Evolutionary conservation across 2,329 filamentous ascomycete species (phyloP).

Genomic region (Leptosphaerulina australis): DNA sequence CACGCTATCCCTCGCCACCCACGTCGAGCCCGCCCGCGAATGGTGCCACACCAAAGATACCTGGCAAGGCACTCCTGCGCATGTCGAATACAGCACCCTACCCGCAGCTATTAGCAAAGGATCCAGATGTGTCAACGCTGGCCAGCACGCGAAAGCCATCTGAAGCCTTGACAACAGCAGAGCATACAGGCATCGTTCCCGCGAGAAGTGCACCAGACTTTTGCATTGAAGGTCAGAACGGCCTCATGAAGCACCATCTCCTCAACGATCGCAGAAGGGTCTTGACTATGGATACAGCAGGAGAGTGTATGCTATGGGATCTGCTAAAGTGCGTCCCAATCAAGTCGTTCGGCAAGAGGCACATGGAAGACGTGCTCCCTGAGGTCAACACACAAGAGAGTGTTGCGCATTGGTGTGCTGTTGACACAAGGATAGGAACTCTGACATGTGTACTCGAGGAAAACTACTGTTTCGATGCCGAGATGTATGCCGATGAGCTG

Average conservation of each 20-base stretch:
- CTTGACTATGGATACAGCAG: conserved; percentile 90
- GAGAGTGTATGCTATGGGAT: conserved; percentile 95
- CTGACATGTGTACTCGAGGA: conserved; percentile 90
- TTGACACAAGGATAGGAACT: conserved; percentile 90
- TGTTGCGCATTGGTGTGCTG: conserved; percentile 93
- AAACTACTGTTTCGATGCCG: conserved; percentile 95
- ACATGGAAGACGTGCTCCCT: conserved; percentile 88
- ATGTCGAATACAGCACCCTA: conserved; percentile 85
- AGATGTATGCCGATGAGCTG: conserved; percentile 94
- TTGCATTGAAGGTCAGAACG: conserved; percentile 88
- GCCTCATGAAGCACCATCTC: conserved; percentile 88
- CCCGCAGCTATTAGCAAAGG: conserved; percentile 62
- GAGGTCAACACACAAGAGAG: conserved; percentile 87
- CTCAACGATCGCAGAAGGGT: conserved; percentile 90
- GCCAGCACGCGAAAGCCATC: conserved; percentile 62
- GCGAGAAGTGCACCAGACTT: conserved; percentile 55
- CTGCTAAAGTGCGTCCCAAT: conserved; percentile 88
- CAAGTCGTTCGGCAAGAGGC: conserved; percentile 89
- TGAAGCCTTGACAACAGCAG: conserved; percentile 57
- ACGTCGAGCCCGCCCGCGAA: conserved; percentile 41
- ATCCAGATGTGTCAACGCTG: conserved; percentile 62
- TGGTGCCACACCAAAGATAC: conserved; percentile 64
- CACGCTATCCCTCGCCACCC: conserved; percentile 50
- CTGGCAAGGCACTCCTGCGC: conserved; percentile 76
- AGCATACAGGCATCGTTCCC: conserved; percentile 43